phyloP scores from a whole-genome alignment of 495 filamentous ascomycete species.

The Baudoinia panamericana region DNA sequence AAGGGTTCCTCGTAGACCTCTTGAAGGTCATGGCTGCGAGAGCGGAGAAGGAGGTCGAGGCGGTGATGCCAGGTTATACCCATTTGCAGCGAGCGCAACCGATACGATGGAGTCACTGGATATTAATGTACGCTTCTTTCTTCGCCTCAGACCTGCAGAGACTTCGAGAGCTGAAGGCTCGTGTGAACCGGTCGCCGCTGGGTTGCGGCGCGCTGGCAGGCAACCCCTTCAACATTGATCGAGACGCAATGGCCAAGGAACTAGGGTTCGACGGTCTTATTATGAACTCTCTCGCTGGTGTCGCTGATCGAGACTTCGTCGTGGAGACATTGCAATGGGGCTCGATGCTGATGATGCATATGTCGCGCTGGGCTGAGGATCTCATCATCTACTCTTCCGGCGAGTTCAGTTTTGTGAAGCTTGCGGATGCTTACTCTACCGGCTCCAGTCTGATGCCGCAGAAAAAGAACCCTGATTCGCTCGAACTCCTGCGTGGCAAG shows the following conservation, averaged over 20 bases:
- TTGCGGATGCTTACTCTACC: conserved; percentile 79
- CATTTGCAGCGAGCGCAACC: conserved; percentile 88
- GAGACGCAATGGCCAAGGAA: conserved; percentile 76
- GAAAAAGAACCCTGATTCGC: conserved; percentile 70
- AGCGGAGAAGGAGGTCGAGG: conserved; percentile 66
- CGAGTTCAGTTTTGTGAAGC: conserved; percentile 70
- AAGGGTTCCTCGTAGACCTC: conserved; percentile 53
- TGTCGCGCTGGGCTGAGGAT: conserved; percentile 79
- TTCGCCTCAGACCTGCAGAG: conserved; percentile 71
- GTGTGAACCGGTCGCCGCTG: conserved; percentile 68
- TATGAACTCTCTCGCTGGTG: conserved; percentile 72
- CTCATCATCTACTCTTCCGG: conserved; percentile 73
- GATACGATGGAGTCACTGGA: conserved; percentile 77
- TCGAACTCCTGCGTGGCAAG: conserved; percentile 85
- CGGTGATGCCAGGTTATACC: conserved; percentile 59
- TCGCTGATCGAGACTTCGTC: conserved; percentile 79
- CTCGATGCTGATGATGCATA: conserved; percentile 68
- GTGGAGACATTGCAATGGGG: conserved; percentile 88
- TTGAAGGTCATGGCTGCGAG: conserved; percentile 58
- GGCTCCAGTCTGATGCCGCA: conserved; percentile 85
- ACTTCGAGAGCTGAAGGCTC: conserved; percentile 56
- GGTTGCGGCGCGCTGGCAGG: conserved; percentile 83
- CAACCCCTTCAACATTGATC: conserved; percentile 81
- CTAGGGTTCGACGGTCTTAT: conserved; percentile 73
- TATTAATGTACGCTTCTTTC: conserved; percentile 63